Conservation (phyloP, 176 grass and related monocot genomes). For the Alloteropsis semialata region DNA sequence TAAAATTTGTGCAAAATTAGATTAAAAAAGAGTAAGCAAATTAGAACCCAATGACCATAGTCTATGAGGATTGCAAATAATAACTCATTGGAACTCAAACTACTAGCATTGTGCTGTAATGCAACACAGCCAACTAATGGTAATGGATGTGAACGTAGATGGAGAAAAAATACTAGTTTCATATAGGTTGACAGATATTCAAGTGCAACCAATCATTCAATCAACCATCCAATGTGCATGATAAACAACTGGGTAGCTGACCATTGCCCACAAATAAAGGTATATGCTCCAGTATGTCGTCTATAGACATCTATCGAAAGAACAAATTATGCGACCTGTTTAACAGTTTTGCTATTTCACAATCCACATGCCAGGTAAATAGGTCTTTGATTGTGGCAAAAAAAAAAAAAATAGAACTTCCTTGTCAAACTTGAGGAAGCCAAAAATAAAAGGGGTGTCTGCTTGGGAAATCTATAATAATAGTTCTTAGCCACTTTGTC, state of each 20-base stretch:
- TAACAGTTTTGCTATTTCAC: background rate
- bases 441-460: background rate
- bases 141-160: background rate
- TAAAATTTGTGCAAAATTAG: background rate
- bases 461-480: background rate
- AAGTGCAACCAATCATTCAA: no score
- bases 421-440: background rate
- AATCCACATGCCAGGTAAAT: background rate
- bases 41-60: background rate
- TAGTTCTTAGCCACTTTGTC: background rate
- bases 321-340: background rate
- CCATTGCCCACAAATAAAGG: background rate
- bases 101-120: background rate
- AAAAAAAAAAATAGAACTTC: no score
- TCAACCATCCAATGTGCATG: background rate
- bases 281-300: background rate
- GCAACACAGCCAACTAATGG: background rate
- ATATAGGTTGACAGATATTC: background rate
- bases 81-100: background rate
- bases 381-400: background rate
- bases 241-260: background rate
- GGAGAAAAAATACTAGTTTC: background rate
- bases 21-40: background rate
- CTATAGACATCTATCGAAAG: background rate
- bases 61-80: background rate